A percentile compares a stretch with the other conserved stretches of the same genome.
Evolutionary conservation across 495 filamentous ascomycete species (phyloP).

Genomic region (Penicillium maclennaniae): DNA sequence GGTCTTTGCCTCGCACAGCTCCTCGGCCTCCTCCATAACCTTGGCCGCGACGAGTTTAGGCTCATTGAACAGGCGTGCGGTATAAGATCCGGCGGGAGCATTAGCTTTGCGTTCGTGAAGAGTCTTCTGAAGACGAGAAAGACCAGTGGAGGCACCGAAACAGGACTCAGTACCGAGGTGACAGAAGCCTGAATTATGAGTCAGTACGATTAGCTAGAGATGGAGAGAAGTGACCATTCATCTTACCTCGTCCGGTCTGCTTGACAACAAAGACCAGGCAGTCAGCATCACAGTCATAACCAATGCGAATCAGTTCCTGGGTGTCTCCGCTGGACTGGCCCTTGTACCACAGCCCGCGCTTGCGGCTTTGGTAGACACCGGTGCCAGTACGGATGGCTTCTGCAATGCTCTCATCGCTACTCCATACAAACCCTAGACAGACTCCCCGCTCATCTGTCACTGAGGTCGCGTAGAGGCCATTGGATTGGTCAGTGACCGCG

Average conservation of each 20-base stretch:
- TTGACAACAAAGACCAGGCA: slow-evolving; percentile 84
- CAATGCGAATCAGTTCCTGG: slow-evolving; percentile 81
- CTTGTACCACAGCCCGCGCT: slow-evolving; percentile 95
- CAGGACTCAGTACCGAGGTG: slow-evolving; percentile 88
- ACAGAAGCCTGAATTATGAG: slow-evolving; percentile 70
- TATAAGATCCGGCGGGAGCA: slow-evolving; percentile 88
- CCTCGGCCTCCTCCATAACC: slow-evolving; percentile 96
- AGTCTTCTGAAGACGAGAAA: slow-evolving; percentile 81
- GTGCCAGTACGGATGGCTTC: slow-evolving; percentile 83
- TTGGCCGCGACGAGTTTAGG: slow-evolving; percentile 85
- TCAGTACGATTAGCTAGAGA: slow-evolving; percentile 11
- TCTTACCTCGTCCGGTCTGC: slow-evolving; percentile 73
- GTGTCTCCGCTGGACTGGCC: slow-evolving; percentile 90
- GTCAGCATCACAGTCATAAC: slow-evolving; percentile 88
- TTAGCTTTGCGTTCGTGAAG: slow-evolving; percentile 71
- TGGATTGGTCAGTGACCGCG: slow-evolving; percentile 75
- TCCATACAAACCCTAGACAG: slow-evolving; percentile 88
- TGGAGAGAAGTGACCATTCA: background rate
- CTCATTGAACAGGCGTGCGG: slow-evolving; percentile 85
- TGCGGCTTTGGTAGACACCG: slow-evolving; percentile 93
- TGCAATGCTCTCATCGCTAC: slow-evolving; percentile 80
- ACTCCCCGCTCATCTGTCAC: slow-evolving; percentile 86
- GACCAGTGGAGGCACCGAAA: slow-evolving; percentile 78
- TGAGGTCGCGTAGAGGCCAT: slow-evolving; percentile 79
- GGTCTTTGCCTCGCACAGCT: slow-evolving; percentile 79